Base-by-base conservation (phyloP, 1,139 yeast species). In the Kodamaea arcana region DNA sequence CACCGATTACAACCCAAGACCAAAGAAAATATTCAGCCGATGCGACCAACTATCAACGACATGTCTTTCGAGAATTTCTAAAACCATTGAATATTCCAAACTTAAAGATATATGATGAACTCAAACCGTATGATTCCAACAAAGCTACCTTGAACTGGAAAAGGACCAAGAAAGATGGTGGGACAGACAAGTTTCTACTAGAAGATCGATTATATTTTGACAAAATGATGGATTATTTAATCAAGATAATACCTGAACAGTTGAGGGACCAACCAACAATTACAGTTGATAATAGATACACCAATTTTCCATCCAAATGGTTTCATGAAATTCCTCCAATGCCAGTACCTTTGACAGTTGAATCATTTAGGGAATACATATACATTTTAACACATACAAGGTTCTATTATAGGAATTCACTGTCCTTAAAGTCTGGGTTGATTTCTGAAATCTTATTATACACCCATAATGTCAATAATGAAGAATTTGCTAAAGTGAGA, bases 381-480 rank as follows among this genome's bases (percentile, higher is more conserved):
- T 60, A 66, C 39, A 50, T 51, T 26, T 46, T 70, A 21, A 65
- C 73, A 1, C 72, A 69, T 39, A 47, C 50, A 43, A 55, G 47
- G 27, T 50, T 60, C 16, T 51, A 55, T n/a, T 68, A 62, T 45
- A 46, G 53, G 27, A 64, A 65, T 37, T 60, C 69, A 2, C 58
- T 59, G 44, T 64, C 72, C 10, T 46, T 68, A 25, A 51, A 50
- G 25, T 52, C 55, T 27, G 75, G 75, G 3, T 42, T 65, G 1
- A 54, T 70, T 2, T 64, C 69, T 8, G 65, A 63, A 30, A 62
- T 69, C 15, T 49, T 70, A 24, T 48, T 69, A 15, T 49, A 61
- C 41, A 68, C 75, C 1, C 75, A 69, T 41, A 58, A 56, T 27
- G 37, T 67, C 20, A 58, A 59, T 14, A 66, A 62, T 35, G 41